Evolutionary conservation across 192 early-diverging fungal species (phyloP).

Genomic region (Cetraspora pellucida): DNA sequence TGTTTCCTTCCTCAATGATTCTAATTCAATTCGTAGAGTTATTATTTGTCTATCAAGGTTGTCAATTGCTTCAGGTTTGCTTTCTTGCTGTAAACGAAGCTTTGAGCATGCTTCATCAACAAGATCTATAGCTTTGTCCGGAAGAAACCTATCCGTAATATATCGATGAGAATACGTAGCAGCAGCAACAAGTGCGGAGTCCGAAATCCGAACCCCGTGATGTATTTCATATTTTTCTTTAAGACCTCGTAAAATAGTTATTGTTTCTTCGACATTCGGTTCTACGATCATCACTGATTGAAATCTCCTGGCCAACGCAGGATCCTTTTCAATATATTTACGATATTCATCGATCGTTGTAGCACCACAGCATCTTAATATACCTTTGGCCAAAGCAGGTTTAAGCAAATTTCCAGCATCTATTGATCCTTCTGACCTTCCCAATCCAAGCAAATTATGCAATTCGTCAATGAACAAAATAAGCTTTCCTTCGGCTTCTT

Average conservation of each 20-base stretch:
- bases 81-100: conserved; percentile 75
- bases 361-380: conserved; percentile 73
- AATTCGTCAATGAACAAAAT: conserved; percentile 84
- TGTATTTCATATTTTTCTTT: conserved; percentile 79
- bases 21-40: conserved; percentile 78
- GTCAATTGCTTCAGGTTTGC: conserved; percentile 77
- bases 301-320: conserved; percentile 77
- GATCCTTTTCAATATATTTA: conserved; percentile 75
- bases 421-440: conserved; percentile 76
- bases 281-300: conserved; percentile 74
- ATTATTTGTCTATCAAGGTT: conserved; percentile 73
- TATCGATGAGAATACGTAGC: conserved; percentile 76
- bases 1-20: conserved; percentile 77
- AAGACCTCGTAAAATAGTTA: conserved; percentile 77
- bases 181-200: conserved; percentile 71
- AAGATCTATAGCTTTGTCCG: conserved; percentile 83
- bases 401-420: conserved; percentile 82
- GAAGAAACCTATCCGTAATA: conserved; percentile 70
- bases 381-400: conserved; percentile 75
- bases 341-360: conserved; percentile 83
- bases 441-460: conserved; percentile 73
- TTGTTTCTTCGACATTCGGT: conserved; percentile 69
- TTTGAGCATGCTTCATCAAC: conserved; percentile 82
- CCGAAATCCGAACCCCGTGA: conserved; percentile 77
- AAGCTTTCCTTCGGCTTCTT: conserved; percentile 67